Conservation (phyloP, 2,329 filamentous ascomycete genomes). For the Claviceps sp. region DNA sequence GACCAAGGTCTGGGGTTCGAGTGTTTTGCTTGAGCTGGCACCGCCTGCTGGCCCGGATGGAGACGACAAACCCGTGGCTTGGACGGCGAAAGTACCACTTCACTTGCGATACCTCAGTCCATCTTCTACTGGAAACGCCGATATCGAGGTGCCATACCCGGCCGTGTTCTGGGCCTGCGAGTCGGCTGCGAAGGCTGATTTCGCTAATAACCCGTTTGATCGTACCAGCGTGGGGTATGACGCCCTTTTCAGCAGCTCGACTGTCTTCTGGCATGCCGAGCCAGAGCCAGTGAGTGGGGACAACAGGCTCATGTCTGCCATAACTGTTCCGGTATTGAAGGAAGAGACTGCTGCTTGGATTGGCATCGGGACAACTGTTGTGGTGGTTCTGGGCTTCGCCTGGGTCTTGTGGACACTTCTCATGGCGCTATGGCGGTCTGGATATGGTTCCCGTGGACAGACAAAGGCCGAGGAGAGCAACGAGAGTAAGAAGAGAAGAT, state of each 20-base stretch:
- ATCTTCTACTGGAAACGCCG: constrained; percentile 36
- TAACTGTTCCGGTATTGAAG: constrained; percentile 55
- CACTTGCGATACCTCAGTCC: constrained; percentile 75
- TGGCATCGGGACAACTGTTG: constrained; percentile 41
- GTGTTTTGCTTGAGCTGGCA: constrained; percentile 60
- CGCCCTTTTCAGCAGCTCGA: constrained; percentile 58
- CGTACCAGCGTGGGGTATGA: constrained; percentile 77
- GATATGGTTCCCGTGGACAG: neutral
- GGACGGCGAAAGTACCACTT: constrained; percentile 61
- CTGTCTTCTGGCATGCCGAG: constrained; percentile 69
- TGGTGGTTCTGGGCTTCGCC: constrained; percentile 50
- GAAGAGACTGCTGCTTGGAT: constrained; percentile 34
- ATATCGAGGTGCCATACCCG: constrained; percentile 61
- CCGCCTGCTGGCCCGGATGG: constrained; percentile 26
- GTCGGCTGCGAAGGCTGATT: constrained; percentile 50
- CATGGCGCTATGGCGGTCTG: constrained; percentile 4
- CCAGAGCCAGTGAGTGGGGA: constrained; percentile 28
- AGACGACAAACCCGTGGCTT: constrained; percentile 28
- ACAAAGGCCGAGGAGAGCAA: neutral
- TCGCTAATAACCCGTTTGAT: constrained; percentile 74
- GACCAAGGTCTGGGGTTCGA: constrained; percentile 64
- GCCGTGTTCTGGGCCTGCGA: constrained; percentile 84
- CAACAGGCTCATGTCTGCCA: constrained; percentile 33
- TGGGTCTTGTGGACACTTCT: constrained; percentile 54
- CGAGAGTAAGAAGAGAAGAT: constrained; percentile 3